phyloP scores from a whole-genome alignment of 1,284 basidiomycete species.

The Cutaneotrichosporon spelunceum region DNA sequence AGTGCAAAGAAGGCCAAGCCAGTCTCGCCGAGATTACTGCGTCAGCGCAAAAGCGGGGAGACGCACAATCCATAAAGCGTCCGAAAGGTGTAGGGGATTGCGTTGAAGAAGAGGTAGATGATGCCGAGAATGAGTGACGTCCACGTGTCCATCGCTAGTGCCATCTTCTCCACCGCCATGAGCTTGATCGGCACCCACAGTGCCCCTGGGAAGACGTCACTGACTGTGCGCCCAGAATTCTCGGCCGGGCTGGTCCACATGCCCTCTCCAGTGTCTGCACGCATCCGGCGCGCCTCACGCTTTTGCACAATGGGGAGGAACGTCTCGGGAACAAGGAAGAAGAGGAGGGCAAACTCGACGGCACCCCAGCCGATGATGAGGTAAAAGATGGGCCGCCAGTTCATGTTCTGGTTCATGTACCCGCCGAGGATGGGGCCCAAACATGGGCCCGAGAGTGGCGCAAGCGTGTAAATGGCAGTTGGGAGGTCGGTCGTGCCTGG shows the following conservation, averaged over 20 bases:
- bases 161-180: slow-evolving; percentile 1
- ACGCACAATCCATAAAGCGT: neutral
- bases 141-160: slow-evolving; percentile 2
- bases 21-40: neutral
- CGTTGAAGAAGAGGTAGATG: slow-evolving; percentile 7
- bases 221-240: neutral
- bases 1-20: neutral
- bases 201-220: neutral
- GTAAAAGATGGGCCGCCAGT: neutral
- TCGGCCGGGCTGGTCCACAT: neutral
- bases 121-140: neutral
- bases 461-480: neutral
- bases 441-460: neutral
- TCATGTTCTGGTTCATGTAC: slow-evolving; percentile 1
- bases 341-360: neutral
- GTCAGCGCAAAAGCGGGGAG: neutral
- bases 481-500: neutral
- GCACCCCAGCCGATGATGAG: neutral
- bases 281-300: neutral
- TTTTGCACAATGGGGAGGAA: neutral
- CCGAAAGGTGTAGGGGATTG: neutral
- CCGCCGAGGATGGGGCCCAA: neutral
- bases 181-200: slow-evolving; percentile 2
- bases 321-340: neutral
- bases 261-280: neutral